These are phyloP conservation scores for Barnettozyma californica DNA, from an alignment of 805 yeast species.

Conservation along the genomic window DNA sequence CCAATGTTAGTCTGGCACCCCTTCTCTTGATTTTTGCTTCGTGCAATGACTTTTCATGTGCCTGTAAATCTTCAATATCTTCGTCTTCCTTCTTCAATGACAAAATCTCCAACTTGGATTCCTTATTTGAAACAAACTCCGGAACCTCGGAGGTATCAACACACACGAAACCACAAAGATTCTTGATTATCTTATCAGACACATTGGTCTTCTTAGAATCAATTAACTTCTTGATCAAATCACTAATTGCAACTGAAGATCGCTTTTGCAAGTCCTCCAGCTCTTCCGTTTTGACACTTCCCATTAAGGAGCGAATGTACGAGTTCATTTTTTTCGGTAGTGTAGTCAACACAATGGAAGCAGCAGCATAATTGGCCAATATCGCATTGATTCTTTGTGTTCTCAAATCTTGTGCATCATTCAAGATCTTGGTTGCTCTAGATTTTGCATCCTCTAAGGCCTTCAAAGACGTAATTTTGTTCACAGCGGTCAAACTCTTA, in stretches of 20 bases:
- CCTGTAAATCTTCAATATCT: constrained; percentile 56
- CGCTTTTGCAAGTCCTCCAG: constrained; percentile 60
- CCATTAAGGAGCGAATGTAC: constrained; percentile 86
- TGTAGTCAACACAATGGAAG: constrained; percentile 54
- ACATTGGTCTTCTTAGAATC: constrained; percentile 59
- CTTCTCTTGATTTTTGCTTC: constrained; percentile 76
- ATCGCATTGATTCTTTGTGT: constrained; percentile 52
- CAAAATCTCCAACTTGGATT: constrained; percentile 49
- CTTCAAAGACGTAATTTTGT: constrained; percentile 64
- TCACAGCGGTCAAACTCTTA: constrained; percentile 57
- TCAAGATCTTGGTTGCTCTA: constrained; percentile 59
- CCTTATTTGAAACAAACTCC: constrained; percentile 67
- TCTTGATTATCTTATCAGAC: constrained; percentile 83
- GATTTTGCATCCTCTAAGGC: constrained; percentile 75
- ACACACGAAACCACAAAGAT: constrained; percentile 87
- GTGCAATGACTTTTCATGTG: constrained; percentile 56
- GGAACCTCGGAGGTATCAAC: constrained; percentile 97
- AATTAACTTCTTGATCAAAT: constrained; percentile 56
- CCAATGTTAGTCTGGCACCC: constrained; percentile 75
- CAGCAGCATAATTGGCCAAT: constrained; percentile 72
- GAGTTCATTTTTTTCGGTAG: constrained; percentile 90
- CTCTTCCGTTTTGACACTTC: constrained; percentile 76
- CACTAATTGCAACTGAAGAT: constrained; percentile 64
- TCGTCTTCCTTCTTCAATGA: constrained; percentile 74
- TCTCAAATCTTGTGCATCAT: constrained; percentile 56